phyloP scores from a whole-genome alignment of 2,329 filamentous ascomycete species.

The Hymenoscyphus fructigenus region DNA sequence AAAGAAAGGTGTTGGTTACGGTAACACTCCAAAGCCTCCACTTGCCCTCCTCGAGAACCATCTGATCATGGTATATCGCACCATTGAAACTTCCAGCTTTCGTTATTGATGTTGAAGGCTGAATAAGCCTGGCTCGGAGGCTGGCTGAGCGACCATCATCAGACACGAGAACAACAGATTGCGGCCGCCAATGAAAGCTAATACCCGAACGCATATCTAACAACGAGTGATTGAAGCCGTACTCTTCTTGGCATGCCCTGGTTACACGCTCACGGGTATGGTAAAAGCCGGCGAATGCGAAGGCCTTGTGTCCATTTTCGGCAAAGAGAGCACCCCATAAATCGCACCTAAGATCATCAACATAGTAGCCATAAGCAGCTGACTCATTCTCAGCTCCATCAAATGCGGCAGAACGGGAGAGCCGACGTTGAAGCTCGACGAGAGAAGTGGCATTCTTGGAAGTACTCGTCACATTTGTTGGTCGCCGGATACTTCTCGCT shows the following conservation, averaged over 20 bases:
- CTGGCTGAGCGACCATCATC: slow-evolving; percentile 7
- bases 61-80: slow-evolving; percentile 7
- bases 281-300: slow-evolving; percentile 12
- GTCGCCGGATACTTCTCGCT: neutral
- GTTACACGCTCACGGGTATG: slow-evolving; percentile 8
- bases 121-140: neutral
- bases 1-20: too few relatives aligned
- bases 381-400: slow-evolving; percentile 13
- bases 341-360: slow-evolving; percentile 11
- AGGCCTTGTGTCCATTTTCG: slow-evolving; percentile 10
- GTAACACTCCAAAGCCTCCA: slow-evolving; percentile 7
- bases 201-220: slow-evolving; percentile 1
- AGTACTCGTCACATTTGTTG: neutral
- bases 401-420: slow-evolving; percentile 7
- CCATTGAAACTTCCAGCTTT: slow-evolving; percentile 11
- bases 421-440: slow-evolving; percentile 8
- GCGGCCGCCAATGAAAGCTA: slow-evolving; percentile 12
- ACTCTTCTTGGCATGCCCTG: slow-evolving; percentile 8
- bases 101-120: neutral
- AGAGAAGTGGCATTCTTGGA: neutral
- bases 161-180: slow-evolving; percentile 4
- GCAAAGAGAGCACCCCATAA: slow-evolving; percentile 6
- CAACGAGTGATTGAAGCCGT: neutral
- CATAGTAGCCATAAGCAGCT: slow-evolving; percentile 12
- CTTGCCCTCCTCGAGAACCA: slow-evolving; percentile 4